Conservation (phyloP, 345 rosid species). For the Gossypium turneri region DNA sequence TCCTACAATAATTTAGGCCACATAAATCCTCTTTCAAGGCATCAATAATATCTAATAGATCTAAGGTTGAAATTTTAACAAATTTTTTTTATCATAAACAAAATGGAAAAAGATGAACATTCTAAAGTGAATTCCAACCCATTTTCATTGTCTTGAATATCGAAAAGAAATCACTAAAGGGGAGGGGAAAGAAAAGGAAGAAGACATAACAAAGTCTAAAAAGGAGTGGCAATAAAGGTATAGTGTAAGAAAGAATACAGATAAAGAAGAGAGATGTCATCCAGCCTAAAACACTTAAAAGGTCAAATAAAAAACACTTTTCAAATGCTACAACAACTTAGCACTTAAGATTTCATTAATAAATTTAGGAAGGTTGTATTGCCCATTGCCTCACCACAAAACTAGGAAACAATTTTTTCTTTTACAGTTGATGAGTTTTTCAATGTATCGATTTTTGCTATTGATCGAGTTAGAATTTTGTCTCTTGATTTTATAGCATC, state of each 20-base stretch:
- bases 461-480: rapidly evolving
- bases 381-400: background rate
- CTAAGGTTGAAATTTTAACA: no score
- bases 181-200: background rate
- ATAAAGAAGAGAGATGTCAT: background rate
- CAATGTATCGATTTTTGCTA: rapidly evolving
- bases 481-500: no score
- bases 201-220: background rate
- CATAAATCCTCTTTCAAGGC: no score
- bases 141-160: background rate
- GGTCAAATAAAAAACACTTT: background rate
- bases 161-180: background rate
- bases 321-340: conserved; percentile 18
- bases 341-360: conserved; percentile 16
- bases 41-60: no score
- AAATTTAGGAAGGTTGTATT: no score
- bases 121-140: background rate
- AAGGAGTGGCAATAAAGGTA: background rate
- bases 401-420: background rate
- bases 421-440: no score
- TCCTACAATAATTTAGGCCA: no score
- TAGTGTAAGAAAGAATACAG: background rate
- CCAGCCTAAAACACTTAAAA: conserved; percentile 33
- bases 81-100: no score
- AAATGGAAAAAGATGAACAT: background rate